Conservation (phyloP, 106 monocot species). For the Acorus gramineus region DNA sequence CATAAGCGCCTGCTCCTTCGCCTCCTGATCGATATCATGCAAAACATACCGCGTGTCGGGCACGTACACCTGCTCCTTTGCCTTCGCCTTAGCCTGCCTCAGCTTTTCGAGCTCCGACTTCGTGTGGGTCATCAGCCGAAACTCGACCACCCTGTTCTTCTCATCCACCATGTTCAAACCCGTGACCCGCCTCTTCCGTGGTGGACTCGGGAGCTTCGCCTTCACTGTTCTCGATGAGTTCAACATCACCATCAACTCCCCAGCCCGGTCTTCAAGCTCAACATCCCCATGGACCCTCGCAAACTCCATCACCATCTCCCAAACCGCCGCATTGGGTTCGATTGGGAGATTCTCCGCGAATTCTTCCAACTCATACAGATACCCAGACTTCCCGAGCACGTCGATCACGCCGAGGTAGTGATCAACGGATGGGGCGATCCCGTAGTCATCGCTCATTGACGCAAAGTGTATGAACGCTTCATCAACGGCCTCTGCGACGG, state of each 20-base stretch:
- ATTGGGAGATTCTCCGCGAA: conserved; percentile 64
- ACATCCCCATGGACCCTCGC: conserved; percentile 71
- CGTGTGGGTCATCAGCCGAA: conserved; percentile 44
- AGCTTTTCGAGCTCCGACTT: background rate
- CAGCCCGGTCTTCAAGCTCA: conserved; percentile 67
- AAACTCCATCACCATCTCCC: conserved; percentile 64
- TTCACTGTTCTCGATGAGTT: conserved; percentile 43
- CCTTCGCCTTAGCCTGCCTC: conserved; percentile 21
- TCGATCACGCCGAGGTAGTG: conserved; percentile 78
- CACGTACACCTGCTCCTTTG: conserved; percentile 75
- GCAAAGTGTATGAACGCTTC: conserved; percentile 83
- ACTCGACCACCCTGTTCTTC: conserved; percentile 67
- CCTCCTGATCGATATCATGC: conserved; percentile 95
- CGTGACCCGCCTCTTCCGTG: conserved; percentile 37
- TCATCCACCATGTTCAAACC: conserved; percentile 77
- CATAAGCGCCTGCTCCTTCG: conserved; percentile 89
- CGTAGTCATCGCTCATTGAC: conserved; percentile 67
- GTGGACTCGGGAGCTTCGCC: conserved; percentile 42
- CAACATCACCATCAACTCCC: conserved; percentile 43
- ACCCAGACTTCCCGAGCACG: conserved; percentile 74
- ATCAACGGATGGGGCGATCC: conserved; percentile 49
- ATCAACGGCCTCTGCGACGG: conserved; percentile 66
- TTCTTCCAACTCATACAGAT: conserved; percentile 63
- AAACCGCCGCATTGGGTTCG: conserved; percentile 38
- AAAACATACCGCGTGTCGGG: conserved; percentile 92